Base-by-base conservation (phyloP, 345 rosid genomes). In the Angophora floribunda region DNA sequence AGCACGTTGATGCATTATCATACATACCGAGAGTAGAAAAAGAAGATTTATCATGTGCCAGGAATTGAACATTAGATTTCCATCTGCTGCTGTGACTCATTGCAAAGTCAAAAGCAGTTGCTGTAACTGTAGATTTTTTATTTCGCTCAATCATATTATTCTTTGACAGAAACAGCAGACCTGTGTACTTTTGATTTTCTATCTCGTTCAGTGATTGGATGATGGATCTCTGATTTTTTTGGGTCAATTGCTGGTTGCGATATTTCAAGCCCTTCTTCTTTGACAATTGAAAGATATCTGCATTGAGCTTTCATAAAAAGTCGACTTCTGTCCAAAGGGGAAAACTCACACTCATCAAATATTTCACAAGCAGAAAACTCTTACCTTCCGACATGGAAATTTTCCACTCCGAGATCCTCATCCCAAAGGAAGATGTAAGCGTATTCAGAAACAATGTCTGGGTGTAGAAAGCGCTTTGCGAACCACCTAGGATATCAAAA, bases 221-320 rank as follows among this genome's bases (percentile, higher is more conserved):
- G 96, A 90, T 95, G 96, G 87, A 95, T 88, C 86, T 93, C 93
- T 51, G 96, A 95, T 59, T 89, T 88, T 7, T 86, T 61, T 7
- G 94, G 93, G 92, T 94, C 98, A 79, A 97, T 94, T 15, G 96
- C 98, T 28, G 98, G 99, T 90, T 97, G 98, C 7, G 98, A 97
- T 93, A 97, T 95, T 91, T 96, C 95, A 49, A 97, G 96, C 50
- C 95, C 95, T 93, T 95, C 98, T 84, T 94, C 93, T 92, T 90
- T 93, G 86, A 95, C 85, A 22, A 95, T 94, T 59, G 96, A 93
- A 89, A 94, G 91, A 89, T 97, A 96, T 89, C 98, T 96, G 94
- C 86, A 89, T 67, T 52, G 49, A 65, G 87, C 50, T 52, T 85
- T n/a, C 44, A 41, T 65, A 22, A 24, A 44, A 52, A 19, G 51